Percentiles rank a stretch among this genome's conserved stretches.
These are phyloP conservation scores for Aspergillus glaucus DNA, from an alignment of 2,329 filamentous ascomycete species.

Conservation along the genomic window DNA sequence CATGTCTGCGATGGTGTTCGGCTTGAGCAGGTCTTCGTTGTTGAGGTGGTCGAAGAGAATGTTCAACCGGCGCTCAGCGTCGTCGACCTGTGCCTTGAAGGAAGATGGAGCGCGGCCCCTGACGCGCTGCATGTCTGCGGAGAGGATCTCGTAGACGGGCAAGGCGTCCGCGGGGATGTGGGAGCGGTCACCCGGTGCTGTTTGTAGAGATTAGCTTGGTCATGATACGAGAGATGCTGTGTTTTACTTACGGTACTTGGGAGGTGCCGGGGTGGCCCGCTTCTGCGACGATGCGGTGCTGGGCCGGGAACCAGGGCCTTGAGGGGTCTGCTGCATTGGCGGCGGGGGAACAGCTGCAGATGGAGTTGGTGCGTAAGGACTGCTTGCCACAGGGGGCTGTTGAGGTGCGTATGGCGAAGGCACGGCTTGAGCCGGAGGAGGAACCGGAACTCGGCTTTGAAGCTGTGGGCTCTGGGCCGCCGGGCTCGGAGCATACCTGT, in stretches of 20 bases:
- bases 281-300: conserved; percentile 46
- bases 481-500: conserved; percentile 68
- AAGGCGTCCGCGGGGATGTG: conserved; percentile 76
- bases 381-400: conserved; percentile 29
- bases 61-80: conserved; percentile 86
- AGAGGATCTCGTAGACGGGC: conserved; percentile 74
- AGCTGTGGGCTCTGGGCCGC: conserved; percentile 48
- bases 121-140: conserved; percentile 79
- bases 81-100: conserved; percentile 82
- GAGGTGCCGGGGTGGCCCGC: conserved; percentile 44
- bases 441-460: conserved; percentile 43
- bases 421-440: conserved; percentile 40
- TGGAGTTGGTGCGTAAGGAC: conserved; percentile 40
- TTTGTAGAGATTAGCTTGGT: conserved; percentile 10
- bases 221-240: neutral
- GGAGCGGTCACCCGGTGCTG: conserved; percentile 70
- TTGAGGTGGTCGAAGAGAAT: conserved; percentile 97
- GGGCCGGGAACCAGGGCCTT: conserved; percentile 39
- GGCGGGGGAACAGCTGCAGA: conserved; percentile 38
- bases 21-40: conserved; percentile 82
- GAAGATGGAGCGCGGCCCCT: conserved; percentile 77
- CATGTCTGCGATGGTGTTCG: conserved; percentile 55
- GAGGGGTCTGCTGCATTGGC: conserved; percentile 25
- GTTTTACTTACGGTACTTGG: conserved; percentile 60
- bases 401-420: conserved; percentile 56